Base-by-base conservation (phyloP, 768 basidiomycete genomes). In the Kwoniella mangroviensis region DNA sequence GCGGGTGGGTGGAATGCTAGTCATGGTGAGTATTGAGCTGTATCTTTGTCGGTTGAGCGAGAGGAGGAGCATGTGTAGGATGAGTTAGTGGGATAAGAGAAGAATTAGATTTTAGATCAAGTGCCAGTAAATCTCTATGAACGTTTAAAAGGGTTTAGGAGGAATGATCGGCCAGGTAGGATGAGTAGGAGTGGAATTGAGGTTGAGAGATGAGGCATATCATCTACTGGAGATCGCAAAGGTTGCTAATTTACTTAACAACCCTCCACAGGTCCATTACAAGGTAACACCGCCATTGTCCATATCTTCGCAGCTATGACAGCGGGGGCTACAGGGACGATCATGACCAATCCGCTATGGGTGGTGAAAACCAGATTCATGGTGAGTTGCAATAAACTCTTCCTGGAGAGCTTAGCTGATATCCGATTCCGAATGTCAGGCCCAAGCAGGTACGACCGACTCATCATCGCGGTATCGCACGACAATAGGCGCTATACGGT, bases 351-450 rank as follows among this genome's bases (percentile, higher is more conserved):
- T 84, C 97, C 97, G 0, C 83, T 99, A 7, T 99, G 97, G 97
- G 94, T 99, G 52, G 94, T 99, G 83, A 98, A 98, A 86, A 98
- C 96, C 24, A 89, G 97, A 34, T 98, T 98, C 85, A 98, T 98
- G 97, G 96, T 96, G 73, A 73, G 85, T 77, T 42, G 11, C 12
- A 24, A 59, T 26, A 34, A 59, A 15, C 9, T 40, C 58, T 26
- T 54, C 17, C 15, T 9, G 3, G 21, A 54, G 21, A 15, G 22
- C 49, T 40, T n/a, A 7, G 24, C 45, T 21, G 57, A 54, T 45
- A 22, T 13, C 26, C 13, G n/a, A n/a, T 10, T 19, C 24, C 17
- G 43, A 59, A 22, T 56, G 15, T 34, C 79, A 95, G 94, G 95
- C 94, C 17, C 94, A 97, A 84, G 89, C 90, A 54, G 87, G 88